Conservation (phyloP, 495 filamentous ascomycete genomes). For the Aspergillus asperescens region DNA sequence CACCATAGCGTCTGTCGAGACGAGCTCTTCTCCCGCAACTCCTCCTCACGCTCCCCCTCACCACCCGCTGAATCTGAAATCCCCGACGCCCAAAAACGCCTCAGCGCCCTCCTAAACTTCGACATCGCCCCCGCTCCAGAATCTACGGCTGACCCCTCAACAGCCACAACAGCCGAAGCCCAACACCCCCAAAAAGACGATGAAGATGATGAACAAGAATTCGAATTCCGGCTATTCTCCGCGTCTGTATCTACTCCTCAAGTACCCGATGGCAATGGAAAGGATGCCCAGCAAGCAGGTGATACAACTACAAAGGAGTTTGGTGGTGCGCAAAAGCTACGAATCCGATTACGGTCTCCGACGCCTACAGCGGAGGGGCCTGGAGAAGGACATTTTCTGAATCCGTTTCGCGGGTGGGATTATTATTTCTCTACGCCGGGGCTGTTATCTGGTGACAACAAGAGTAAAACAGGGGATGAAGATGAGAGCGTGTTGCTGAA, state of each 20-base stretch:
- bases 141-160: neutral
- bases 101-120: constrained; percentile 39
- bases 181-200: neutral
- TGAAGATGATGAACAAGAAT: constrained; percentile 44
- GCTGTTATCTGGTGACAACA: constrained; percentile 19
- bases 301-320: neutral
- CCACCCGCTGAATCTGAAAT: constrained; percentile 25
- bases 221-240: constrained; percentile 45
- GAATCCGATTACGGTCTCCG: constrained; percentile 40
- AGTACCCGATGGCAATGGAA: neutral
- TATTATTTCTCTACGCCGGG: constrained; percentile 40
- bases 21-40: constrained; percentile 34
- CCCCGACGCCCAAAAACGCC: constrained; percentile 33
- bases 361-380: constrained; percentile 24
- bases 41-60: constrained; percentile 30
- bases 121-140: constrained; percentile 20
- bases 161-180: neutral
- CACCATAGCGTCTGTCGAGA: constrained; percentile 38
- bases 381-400: constrained; percentile 37
- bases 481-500: constrained; percentile 16
- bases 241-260: constrained; percentile 19
- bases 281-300: neutral
- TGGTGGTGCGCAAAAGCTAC: constrained; percentile 33
- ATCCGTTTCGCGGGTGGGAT: constrained; percentile 42
- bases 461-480: constrained; percentile 6